These are phyloP conservation scores for Fusarium odoratissimum DNA, from an alignment of 2,329 filamentous ascomycete species.

Conservation along the genomic window DNA sequence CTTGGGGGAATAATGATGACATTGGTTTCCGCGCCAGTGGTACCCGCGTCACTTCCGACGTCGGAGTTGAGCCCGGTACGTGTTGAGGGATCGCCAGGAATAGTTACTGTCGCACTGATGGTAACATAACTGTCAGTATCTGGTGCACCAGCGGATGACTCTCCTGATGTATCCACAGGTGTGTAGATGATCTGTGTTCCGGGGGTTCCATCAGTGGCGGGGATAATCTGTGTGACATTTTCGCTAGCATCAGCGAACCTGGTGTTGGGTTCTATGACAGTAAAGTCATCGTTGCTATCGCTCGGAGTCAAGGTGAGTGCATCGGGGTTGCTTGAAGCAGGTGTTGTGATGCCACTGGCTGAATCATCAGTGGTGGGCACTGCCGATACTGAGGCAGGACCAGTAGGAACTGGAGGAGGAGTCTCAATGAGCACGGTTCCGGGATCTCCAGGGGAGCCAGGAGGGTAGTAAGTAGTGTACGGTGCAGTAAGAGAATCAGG, in stretches of 20 bases:
- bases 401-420: conserved; percentile 1
- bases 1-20: conserved; percentile 35
- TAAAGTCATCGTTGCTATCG: conserved; percentile 28
- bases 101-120: conserved; percentile 23
- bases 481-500: conserved; percentile 11
- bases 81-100: conserved; percentile 32
- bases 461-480: conserved; percentile 24
- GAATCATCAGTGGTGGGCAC: conserved; percentile 3
- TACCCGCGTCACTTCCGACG: conserved; percentile 1
- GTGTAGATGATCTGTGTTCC: conserved; percentile 33
- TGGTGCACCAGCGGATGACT: not conserved
- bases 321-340: conserved; percentile 13
- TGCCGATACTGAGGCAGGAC: conserved; percentile 11
- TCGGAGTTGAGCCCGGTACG: not conserved
- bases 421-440: conserved; percentile 29
- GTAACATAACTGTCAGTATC: conserved; percentile 24
- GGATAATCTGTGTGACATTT: conserved; percentile 27
- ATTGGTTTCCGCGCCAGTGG: conserved; percentile 29
- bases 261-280: conserved; percentile 29
- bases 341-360: not conserved
- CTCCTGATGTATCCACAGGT: conserved; percentile 8
- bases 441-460: conserved; percentile 20
- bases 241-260: conserved; percentile 26
- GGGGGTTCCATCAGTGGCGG: conserved; percentile 14
- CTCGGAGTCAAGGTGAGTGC: conserved; percentile 25